These are phyloP conservation scores for Cordyceps tenuipes DNA, from an alignment of 2,329 filamentous ascomycete genomes.

Conservation along the genomic window DNA sequence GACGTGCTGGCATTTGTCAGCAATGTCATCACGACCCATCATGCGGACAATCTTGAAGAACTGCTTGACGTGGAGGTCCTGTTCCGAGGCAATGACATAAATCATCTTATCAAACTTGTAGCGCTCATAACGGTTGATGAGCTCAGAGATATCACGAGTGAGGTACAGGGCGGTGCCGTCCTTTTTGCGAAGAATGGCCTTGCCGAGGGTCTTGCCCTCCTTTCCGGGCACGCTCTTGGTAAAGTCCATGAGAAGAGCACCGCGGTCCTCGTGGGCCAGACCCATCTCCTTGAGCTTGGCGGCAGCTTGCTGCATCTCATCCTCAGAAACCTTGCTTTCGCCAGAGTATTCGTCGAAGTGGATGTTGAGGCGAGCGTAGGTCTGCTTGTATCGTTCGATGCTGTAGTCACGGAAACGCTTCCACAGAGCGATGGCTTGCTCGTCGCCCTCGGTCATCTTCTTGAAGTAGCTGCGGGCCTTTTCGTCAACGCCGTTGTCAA, in stretches of 20 bases:
- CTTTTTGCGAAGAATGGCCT: slow-evolving; percentile 62
- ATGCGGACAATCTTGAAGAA: slow-evolving; percentile 70
- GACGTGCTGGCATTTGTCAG: slow-evolving; percentile 61
- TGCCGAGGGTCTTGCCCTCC: slow-evolving; percentile 60
- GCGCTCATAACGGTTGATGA: slow-evolving; percentile 54
- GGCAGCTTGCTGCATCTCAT: slow-evolving; percentile 57
- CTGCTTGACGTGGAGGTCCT: slow-evolving; percentile 65
- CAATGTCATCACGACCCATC: slow-evolving; percentile 60
- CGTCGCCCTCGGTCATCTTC: slow-evolving; percentile 61
- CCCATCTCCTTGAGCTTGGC: slow-evolving; percentile 54
- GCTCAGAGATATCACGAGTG: slow-evolving; percentile 69
- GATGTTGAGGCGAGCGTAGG: slow-evolving; percentile 64
- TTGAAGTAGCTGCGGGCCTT: slow-evolving; percentile 67
- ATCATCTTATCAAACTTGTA: slow-evolving; percentile 72
- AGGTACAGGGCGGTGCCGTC: slow-evolving; percentile 71
- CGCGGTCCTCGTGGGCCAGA: slow-evolving; percentile 61
- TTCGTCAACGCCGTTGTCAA: slow-evolving; percentile 58
- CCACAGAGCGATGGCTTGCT: slow-evolving; percentile 53
- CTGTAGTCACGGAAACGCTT: slow-evolving; percentile 57
- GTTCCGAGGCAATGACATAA: slow-evolving; percentile 65
- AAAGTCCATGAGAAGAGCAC: slow-evolving; percentile 66
- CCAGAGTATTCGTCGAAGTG: slow-evolving; percentile 66
- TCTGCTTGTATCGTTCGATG: slow-evolving; percentile 57
- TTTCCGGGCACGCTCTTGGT: slow-evolving; percentile 58
- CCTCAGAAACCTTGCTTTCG: slow-evolving; percentile 63